Evolutionary conservation across 1,284 basidiomycete genomes (phyloP), one percentile per base, ranked within the genome.

Genomic region (Rhodotorula sp.): DNA sequence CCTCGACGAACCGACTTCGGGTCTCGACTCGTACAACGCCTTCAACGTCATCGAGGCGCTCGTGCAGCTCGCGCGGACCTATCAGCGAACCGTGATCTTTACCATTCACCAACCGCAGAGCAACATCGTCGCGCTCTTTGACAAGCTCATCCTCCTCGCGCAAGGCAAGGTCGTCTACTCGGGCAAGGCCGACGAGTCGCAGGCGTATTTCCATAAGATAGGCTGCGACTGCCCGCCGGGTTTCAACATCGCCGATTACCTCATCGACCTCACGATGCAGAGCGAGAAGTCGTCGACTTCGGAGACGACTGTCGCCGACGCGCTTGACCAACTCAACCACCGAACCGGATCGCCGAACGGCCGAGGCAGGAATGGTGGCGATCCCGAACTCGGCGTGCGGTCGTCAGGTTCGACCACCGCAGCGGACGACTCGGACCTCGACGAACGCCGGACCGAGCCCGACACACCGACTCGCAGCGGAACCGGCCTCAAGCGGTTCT

Each of bases 101-200:
- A 97, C 95, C 0, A 97, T 99, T 72, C 95, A 99, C 80, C 95
- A 98, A 81, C 95, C 95, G n/a, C 89, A 95, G 68, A 93, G 91
- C 80, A 97, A 97, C 82, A 98, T 99, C 75, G 94, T 98, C 16
- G 88, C 92, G 0, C 83, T 99, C 21, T 97, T 99, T 78, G 95
- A 99, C 80, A 90, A 95, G 76, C 85, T 98, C 45, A 81, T 98
- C 4, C 83, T 99, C 6, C 85, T 99, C 18, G 92, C 91, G 0
- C 86, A 87, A 67, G 95, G 95, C 5, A 89, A 89, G 78, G 82
- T 90, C 19, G 87, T 97, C 23, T 93, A 93, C 83, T 90, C 90
- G 2, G 91, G 94, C 47, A 88, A 88, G 67, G 86, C 90, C 66
- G 79, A 82, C 16, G 86, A 86, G 72, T 93, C 91, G 78, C 89